Base-by-base conservation (phyloP, 2,329 filamentous ascomycete species). In the Sclerotinia minor region DNA sequence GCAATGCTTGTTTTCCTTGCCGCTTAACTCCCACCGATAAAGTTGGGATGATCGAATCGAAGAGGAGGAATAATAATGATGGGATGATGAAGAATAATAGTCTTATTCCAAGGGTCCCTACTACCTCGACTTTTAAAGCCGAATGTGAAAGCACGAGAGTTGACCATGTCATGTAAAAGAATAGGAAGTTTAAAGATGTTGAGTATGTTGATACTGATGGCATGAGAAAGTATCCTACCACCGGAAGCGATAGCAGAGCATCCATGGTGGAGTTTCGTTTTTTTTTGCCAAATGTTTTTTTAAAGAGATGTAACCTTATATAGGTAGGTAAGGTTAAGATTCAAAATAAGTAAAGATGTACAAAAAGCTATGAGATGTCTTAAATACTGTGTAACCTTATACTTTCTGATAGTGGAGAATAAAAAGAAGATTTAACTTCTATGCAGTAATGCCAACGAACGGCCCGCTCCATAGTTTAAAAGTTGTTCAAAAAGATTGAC, bases 81-180 rank as follows among this genome's bases (percentile, higher is more conserved):
- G 93, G 93, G 0, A 91, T 65, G 2, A 95, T 80, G 79, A 89
- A 96, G 74, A 94, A 87, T 5, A 91, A 72, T 13, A 89, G 68
- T 53, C 91, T 89, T 60, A 93, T 81, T 32, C 85, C 84, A 6
- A 92, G 77, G 0, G 89, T 89, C 67, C 89, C 91, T 64, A 91
- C 81, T 1, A 95, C 77, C 77, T 96, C 92, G 68, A 97, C 86
- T 68, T 87, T 85, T 21, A 95, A 81, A 0, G 91, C 88, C 0
- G 89, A 83, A 74, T 96, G 90, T 8, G 90, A 90, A 3, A 94
- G 81, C 50, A 96, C 87, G 44, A 97, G 60, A 21, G 66, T 68
- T 19, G 66, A 68, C 66, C 92, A 96, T 74, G 92, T 94, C 81
- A 96, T 85, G 78, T 93, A 94, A 79, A 97, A 95, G 81, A 96